Base-by-base conservation (phyloP, 192 early-diverging fungal species). In the Rhizophagus clarus region DNA sequence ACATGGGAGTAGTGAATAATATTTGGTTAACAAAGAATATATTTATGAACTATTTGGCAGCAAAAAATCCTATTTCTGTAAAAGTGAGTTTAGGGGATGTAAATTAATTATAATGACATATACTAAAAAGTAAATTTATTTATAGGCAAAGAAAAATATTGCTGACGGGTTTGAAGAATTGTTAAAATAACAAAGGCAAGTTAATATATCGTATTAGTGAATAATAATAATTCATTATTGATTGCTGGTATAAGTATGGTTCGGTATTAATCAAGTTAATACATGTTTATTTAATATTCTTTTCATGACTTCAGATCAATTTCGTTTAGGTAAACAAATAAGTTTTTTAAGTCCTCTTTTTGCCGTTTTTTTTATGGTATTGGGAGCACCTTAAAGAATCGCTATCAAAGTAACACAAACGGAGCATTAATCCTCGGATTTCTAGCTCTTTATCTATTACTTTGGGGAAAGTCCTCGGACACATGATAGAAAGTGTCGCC, bases 21-120 rank as follows among this genome's bases (percentile, higher is more conserved):
- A 31, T 66, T 9, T 90, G 89, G 89, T 15, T 90, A 17, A 80
- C 85, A 12, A 88, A 86, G 15, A 84, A 84, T 28, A 86, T 90
- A 61, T 80, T 90, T 26, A 81, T 89, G 76, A 85, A 83, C 1
- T 90, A 90, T 80, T 74, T 90, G 28, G 81, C 85, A 10, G 79
- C 85, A 22, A 81, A 81, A 0, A 77, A 81, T 12, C 89, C 89
- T 28, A 84, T 87, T 15, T 88, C 87, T 62, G 70, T 83, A 47
- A 76, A 81, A 47, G 87, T 85, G 17, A 74, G 82, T 63, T 24
- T 61, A 22, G 6, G 3, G 28, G 14, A 26, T 24, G 31, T 20
- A 61, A 37, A 1, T 37, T 4, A 62, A 26, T 76, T 0, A 31
- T 20, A 9, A 51, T 73, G 6, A 49, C 20, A 60, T 32, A 29